Evolutionary conservation across 345 rosid genomes (phyloP).

Genomic region (Eucalyptus leucophloia): DNA sequence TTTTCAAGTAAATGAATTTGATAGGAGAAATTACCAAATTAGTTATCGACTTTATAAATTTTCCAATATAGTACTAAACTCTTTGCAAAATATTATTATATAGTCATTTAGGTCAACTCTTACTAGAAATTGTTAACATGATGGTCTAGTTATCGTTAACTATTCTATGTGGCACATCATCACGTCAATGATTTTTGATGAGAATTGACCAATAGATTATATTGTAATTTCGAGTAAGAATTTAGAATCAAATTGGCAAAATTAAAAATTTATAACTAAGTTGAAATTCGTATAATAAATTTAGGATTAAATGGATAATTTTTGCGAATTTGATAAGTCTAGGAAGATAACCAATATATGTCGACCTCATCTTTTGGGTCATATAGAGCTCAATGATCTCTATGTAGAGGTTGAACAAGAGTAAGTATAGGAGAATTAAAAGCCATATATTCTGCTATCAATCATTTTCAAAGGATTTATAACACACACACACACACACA

Average conservation of each 20-base stretch:
- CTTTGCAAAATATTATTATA: neutral
- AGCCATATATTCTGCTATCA: neutral
- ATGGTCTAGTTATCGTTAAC: neutral
- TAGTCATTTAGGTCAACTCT: neutral
- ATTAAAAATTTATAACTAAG: neutral
- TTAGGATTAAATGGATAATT: neutral
- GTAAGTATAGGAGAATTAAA: neutral
- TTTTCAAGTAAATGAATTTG: neutral
- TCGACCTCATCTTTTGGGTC: neutral
- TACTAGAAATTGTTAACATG: fast-evolving
- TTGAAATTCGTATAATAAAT: neutral
- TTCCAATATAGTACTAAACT: neutral
- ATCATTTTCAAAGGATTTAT: neutral
- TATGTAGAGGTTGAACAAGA: neutral
- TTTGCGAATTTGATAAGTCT: neutral
- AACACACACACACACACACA: too few relatives aligned
- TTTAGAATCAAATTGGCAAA: neutral
- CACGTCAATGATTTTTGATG: fast-evolving
- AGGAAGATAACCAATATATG: neutral
- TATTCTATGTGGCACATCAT: neutral
- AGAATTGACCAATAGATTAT: neutral
- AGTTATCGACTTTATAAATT: neutral
- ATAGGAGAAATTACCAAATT: neutral
- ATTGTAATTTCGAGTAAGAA: neutral
- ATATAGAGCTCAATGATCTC: neutral